Base-by-base conservation (phyloP, 805 yeast species). In the Huiozyma naganishii region DNA sequence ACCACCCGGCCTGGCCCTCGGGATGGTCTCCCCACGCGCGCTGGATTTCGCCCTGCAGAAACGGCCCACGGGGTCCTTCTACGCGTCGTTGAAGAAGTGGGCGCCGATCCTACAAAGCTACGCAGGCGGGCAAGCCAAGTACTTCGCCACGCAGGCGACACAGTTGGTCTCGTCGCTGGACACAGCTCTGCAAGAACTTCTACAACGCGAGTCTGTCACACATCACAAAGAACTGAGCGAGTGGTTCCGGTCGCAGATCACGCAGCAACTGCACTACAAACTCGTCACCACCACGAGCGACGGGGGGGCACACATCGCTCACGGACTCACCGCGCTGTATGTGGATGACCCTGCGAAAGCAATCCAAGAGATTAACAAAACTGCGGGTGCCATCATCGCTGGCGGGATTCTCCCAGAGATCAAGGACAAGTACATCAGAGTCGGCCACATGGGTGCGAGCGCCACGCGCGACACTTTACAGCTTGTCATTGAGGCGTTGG, bases 81-180 rank as follows among this genome's bases (percentile, higher is more conserved):
- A 46, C 36, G 81, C 88, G 38, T 79, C 83, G 37, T 69, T 90
- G 57, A 73, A 79, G 59, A 79, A 77, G 67, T 89, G 97, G 97
- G 64, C 79, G 40, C 96, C 97, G 36, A 74, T 89, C 59, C 79
- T 89, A 88, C 68, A 74, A 59, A 84, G 87, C 37, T 87, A 86
- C 67, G 97, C 89, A 70, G 62, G 75, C 40, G 89, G 89, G 40
- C 71, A 73, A 50, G 50, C 51, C n/a, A 42, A 89, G 7, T 92
- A 89, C 70, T 90, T 87, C 60, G 95, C 96, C n/a, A 90, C 97
- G 6, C 97, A 96, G n/a, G 83, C 97, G 0, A 82, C 85, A 39
- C 96, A 87, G 67, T 73, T 83, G 48, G 70, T 90, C 48, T 83
- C 83, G 57, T 89, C 96, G 11, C 73, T 87, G 55, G 78, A 78